Conservation (phyloP, 176 grass and related monocot species). For the Canna indica region DNA sequence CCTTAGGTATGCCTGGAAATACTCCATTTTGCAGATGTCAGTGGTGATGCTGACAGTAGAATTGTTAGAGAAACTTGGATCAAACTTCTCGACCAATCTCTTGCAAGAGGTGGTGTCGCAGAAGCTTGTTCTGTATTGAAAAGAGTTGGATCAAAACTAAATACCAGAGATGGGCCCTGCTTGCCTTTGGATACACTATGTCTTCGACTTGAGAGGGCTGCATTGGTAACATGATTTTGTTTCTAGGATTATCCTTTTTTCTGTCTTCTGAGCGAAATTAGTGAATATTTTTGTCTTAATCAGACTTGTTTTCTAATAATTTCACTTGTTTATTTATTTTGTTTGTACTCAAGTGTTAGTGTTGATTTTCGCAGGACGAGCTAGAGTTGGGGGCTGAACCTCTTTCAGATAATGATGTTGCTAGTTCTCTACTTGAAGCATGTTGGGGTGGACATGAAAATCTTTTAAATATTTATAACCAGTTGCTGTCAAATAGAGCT, state of each 20-base stretch:
- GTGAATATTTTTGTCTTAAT: too few species aligned
- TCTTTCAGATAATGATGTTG: not conserved
- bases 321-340: not conserved
- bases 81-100: constrained; percentile 10
- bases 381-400: not conserved
- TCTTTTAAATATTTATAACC: constrained; percentile 8
- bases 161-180: not conserved
- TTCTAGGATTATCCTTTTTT: not conserved
- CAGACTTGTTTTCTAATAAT: too few species aligned
- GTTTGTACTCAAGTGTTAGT: not conserved
- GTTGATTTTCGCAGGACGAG: not conserved
- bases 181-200: constrained; percentile 3
- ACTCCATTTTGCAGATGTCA: not conserved
- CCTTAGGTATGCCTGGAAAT: constrained; percentile 7
- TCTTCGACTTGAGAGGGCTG: constrained; percentile 10
- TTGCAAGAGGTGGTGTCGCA: constrained; percentile 4
- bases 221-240: not conserved
- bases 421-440: not conserved
- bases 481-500: constrained; percentile 1
- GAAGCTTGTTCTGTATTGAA: constrained; percentile 10
- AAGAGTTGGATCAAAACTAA: constrained; percentile 4
- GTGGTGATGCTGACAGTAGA: not conserved
- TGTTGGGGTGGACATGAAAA: constrained; percentile 6
- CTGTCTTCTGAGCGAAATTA: not conserved
- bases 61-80: constrained; percentile 3